Evolutionary conservation across 1,284 basidiomycete species (phyloP).

Genomic region (Lentinus polychrous): DNA sequence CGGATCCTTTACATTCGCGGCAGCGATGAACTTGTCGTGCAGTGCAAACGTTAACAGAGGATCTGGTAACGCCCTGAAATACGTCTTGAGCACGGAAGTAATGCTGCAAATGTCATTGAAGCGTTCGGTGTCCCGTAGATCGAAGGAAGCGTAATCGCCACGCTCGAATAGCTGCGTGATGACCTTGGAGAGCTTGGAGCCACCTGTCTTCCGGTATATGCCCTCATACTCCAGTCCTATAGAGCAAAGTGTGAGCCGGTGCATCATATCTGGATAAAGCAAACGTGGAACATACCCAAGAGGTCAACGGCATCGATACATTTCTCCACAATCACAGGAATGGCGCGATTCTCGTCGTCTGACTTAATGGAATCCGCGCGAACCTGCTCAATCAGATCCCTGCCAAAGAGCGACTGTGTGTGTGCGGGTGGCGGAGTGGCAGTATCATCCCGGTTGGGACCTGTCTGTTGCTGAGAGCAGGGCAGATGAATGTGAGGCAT

Average conservation of each 20-base stretch:
- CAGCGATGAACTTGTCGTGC: constrained; percentile 84
- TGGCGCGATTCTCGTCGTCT: constrained; percentile 50
- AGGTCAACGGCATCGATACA: constrained; percentile 91
- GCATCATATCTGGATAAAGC: neutral
- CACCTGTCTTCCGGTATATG: constrained; percentile 96
- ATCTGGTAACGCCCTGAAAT: constrained; percentile 87
- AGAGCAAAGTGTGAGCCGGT: constrained; percentile 2
- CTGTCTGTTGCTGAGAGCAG: constrained; percentile 44
- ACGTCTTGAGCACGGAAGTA: constrained; percentile 95
- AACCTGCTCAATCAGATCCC: constrained; percentile 81
- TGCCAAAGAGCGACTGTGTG: constrained; percentile 78
- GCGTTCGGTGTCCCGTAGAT: constrained; percentile 78
- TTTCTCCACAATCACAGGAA: constrained; percentile 91
- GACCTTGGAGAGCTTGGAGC: constrained; percentile 84
- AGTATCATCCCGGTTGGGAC: constrained; percentile 3
- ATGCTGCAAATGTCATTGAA: constrained; percentile 98
- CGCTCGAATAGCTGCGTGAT: constrained; percentile 96
- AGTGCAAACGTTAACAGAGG: constrained; percentile 89
- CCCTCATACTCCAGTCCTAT: constrained; percentile 88
- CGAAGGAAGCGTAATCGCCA: constrained; percentile 83
- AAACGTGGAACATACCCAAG: constrained; percentile 50
- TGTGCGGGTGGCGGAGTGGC: neutral
- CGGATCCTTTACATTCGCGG: constrained; percentile 65
- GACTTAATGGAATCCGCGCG: constrained; percentile 50
- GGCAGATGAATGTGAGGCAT: constrained; percentile 49